Conservation (phyloP, 805 yeast species). For the Saturnispora mendoncae region DNA sequence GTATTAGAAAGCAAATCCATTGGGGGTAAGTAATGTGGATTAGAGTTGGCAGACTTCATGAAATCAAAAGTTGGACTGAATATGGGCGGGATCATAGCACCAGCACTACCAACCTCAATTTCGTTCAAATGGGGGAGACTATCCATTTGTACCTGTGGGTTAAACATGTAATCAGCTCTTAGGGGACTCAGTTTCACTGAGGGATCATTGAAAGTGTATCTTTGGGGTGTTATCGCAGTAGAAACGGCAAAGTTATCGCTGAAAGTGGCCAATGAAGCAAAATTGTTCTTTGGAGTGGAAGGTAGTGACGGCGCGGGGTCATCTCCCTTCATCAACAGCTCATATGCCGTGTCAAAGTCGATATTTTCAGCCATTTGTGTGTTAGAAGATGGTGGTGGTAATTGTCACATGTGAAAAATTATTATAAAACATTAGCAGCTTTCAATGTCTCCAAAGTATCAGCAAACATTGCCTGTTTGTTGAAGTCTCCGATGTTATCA, state of each 20-base stretch:
- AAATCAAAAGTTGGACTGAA: background rate
- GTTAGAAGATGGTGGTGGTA: background rate
- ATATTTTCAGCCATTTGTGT: constrained; percentile 16
- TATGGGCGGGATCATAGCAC: background rate
- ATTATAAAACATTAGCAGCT: constrained; percentile 33
- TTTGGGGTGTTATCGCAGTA: constrained; percentile 1
- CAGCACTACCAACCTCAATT: too few species aligned
- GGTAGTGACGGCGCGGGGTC: constrained; percentile 1
- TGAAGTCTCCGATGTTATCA: constrained; percentile 43
- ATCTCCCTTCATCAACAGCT: constrained; percentile 25
- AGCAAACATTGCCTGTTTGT: constrained; percentile 36
- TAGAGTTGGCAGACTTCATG: background rate
- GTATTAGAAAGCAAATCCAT: constrained; percentile 27
- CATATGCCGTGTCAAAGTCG: constrained; percentile 33
- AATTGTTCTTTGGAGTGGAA: background rate
- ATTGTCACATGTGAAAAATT: constrained; percentile 1
- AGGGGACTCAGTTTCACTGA: background rate
- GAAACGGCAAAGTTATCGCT: background rate
- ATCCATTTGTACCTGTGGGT: background rate
- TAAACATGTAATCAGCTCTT: background rate
- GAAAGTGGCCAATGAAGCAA: constrained; percentile 1
- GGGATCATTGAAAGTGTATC: background rate
- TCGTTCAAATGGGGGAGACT: background rate
- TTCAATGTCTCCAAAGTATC: constrained; percentile 45
- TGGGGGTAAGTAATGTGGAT: too few species aligned